These are phyloP conservation scores for Paramecium pentaurelia DNA, from an alignment of 73 alveolate species.

Conservation along the genomic window DNA sequence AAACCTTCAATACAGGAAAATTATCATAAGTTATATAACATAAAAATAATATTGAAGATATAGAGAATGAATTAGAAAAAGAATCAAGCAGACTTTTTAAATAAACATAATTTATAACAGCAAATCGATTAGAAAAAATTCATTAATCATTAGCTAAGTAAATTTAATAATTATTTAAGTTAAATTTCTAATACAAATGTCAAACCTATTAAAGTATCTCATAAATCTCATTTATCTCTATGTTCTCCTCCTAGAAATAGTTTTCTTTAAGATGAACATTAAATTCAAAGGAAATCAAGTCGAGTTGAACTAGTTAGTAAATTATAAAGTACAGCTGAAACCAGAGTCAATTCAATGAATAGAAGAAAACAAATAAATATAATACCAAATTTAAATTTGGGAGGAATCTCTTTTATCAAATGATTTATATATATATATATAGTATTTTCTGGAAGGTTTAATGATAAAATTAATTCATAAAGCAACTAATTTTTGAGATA, in stretches of 20 bases:
- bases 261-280: not conserved
- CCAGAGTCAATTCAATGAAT: not conserved
- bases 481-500: not conserved
- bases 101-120: not conserved
- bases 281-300: not conserved
- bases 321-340: not conserved
- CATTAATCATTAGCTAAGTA: not conserved
- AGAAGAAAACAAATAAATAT: not conserved
- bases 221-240: not conserved
- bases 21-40: not conserved
- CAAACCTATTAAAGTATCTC: not conserved
- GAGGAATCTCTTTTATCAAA: not conserved
- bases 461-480: not conserved
- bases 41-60: not conserved
- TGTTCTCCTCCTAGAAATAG: not conserved
- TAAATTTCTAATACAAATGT: not conserved
- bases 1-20: not conserved
- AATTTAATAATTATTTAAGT: not conserved
- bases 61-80: not conserved
- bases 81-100: not conserved
- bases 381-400: not conserved
- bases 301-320: not conserved
- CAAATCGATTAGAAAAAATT: not conserved
- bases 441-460: not conserved
- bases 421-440: not conserved